These are phyloP conservation scores for Trichoderma cornu-damae DNA, from an alignment of 2,329 filamentous ascomycete species.

Conservation along the genomic window DNA sequence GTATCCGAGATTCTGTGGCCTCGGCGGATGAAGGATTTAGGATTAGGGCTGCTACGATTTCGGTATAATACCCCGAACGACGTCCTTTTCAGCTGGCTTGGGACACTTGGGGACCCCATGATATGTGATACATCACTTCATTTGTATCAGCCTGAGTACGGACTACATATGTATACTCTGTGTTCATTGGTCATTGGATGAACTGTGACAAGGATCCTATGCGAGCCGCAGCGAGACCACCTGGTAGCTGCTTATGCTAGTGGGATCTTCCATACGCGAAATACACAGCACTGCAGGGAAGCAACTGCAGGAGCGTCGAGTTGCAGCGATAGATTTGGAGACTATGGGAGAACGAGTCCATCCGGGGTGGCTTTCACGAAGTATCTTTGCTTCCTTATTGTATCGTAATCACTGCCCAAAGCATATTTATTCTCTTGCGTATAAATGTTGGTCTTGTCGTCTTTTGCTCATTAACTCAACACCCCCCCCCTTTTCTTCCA, in stretches of 20 bases:
- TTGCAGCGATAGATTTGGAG: neutral
- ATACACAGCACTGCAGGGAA: neutral
- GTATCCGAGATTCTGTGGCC: neutral
- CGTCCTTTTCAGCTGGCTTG: neutral
- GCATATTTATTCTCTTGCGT: no score
- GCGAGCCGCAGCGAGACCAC: neutral
- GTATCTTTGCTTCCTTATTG: neutral
- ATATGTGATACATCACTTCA: conserved; percentile 6
- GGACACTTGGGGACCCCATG: neutral
- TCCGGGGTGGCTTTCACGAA: neutral
- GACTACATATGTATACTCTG: neutral
- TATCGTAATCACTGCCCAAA: no score
- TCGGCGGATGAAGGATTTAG: neutral
- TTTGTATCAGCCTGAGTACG: neutral
- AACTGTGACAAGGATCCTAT: neutral
- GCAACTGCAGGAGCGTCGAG: neutral
- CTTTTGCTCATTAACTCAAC: neutral
- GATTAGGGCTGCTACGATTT: neutral
- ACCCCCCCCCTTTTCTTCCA: no score
- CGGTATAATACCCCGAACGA: neutral
- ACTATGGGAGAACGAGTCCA: neutral
- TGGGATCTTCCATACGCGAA: neutral
- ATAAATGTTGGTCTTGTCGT: neutral
- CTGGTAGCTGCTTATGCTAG: neutral
- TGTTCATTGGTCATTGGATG: neutral